A percentile compares a stretch with the other conserved stretches of the same genome.
Conservation (phyloP, 176 grass and related monocot species). For the Zizania latifolia region DNA sequence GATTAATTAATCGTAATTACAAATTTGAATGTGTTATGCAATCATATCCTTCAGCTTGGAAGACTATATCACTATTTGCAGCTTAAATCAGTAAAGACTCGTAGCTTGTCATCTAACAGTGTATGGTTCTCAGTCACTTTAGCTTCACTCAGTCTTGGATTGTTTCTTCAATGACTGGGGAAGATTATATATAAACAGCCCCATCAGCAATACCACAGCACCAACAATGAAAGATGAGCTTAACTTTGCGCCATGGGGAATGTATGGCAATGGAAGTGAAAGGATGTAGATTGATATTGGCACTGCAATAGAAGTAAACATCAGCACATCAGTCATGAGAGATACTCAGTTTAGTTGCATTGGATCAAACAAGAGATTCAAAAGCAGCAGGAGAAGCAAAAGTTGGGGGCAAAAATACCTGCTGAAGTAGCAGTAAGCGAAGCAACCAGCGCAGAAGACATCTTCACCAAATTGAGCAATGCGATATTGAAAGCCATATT, state of each 20-base stretch:
- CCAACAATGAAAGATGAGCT: slow-evolving; percentile 55
- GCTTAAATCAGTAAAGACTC: neutral
- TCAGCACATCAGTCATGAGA: neutral
- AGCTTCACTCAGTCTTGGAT: slow-evolving; percentile 31
- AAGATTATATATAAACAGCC: slow-evolving; percentile 69
- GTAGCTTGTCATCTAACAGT: neutral
- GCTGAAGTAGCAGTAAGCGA: slow-evolving; percentile 78
- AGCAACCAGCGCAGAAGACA: slow-evolving; percentile 84
- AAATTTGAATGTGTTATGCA: neutral
- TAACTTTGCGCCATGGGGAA: slow-evolving; percentile 52
- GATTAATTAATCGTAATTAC: neutral
- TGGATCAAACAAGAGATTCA: neutral
- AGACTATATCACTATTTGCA: neutral
- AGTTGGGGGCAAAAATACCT: slow-evolving; percentile 34
- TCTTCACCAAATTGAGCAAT: slow-evolving; percentile 89
- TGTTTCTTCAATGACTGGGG: slow-evolving; percentile 44
- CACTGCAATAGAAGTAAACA: slow-evolving; percentile 45
- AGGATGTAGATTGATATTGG: slow-evolving; percentile 81
- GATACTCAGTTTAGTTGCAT: neutral
- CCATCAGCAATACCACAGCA: slow-evolving; percentile 42
- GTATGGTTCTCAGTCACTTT: neutral
- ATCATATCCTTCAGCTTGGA: neutral
- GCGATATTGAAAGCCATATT: slow-evolving; percentile 96
- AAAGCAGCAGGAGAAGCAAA: neutral
- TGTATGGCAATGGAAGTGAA: slow-evolving; percentile 79